phyloP scores from a whole-genome alignment of 2,329 filamentous ascomycete genomes.

The Cladosporium austrohemisphaericum region DNA sequence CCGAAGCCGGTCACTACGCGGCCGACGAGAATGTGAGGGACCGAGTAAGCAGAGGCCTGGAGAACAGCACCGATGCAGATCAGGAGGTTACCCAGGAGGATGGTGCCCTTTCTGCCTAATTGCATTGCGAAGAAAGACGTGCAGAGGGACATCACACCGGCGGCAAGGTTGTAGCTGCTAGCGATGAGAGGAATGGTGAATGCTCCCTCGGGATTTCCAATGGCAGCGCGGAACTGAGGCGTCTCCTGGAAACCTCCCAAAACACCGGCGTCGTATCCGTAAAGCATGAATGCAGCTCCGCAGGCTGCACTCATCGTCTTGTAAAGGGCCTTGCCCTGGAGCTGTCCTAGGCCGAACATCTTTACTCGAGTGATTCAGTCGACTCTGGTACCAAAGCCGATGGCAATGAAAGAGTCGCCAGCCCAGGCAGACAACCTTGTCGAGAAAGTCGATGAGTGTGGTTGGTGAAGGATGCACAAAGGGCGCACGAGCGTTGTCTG shows the following conservation, averaged over 20 bases:
- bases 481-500: background rate
- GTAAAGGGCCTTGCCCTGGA: conserved; percentile 29
- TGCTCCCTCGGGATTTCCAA: conserved; percentile 33
- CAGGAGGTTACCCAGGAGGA: conserved; percentile 30
- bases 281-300: conserved; percentile 24
- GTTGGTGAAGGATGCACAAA: background rate
- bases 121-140: conserved; percentile 26
- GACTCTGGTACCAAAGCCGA: background rate
- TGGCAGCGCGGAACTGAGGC: conserved; percentile 36
- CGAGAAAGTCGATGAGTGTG: background rate
- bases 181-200: conserved; percentile 33
- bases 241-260: conserved; percentile 17
- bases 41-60: conserved; percentile 29
- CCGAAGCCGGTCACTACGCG: conserved; percentile 28
- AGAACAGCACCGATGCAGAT: conserved; percentile 30
- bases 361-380: background rate
- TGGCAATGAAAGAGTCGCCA: background rate
- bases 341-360: conserved; percentile 16
- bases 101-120: conserved; percentile 27
- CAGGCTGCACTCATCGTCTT: conserved; percentile 29
- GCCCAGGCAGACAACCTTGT: background rate
- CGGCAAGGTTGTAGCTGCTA: conserved; percentile 25
- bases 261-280: conserved; percentile 18
- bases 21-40: conserved; percentile 31
- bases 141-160: conserved; percentile 22